These are phyloP conservation scores for Conticribra weissflogii DNA, from an alignment of 108 stramenopile species.

Conservation along the genomic window DNA sequence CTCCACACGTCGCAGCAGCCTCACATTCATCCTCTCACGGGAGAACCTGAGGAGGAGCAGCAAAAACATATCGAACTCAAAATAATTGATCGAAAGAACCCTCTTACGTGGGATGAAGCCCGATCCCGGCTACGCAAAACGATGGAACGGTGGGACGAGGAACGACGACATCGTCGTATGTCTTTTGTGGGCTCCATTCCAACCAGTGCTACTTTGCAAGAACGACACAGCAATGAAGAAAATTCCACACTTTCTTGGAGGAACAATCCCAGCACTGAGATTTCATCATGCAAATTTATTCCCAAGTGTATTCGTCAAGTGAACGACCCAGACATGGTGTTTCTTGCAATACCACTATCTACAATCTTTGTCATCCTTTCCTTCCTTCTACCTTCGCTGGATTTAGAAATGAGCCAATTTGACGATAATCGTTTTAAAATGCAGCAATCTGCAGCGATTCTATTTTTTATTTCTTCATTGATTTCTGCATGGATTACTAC, in stretches of 20 bases:
- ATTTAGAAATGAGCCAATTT: neutral
- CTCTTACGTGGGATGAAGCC: neutral
- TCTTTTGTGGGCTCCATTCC: neutral
- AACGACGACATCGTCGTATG: neutral
- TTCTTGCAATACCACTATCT: constrained; percentile 28
- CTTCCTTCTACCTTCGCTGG: constrained; percentile 19
- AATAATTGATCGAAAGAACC: neutral
- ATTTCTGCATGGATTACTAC: constrained; percentile 23
- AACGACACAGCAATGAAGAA: neutral
- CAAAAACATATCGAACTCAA: neutral
- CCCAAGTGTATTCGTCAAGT: constrained; percentile 1
- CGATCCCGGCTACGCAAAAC: neutral
- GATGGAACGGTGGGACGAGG: neutral
- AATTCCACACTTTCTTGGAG: neutral
- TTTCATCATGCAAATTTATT: neutral
- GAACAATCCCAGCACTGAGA: neutral
- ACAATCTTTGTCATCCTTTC: constrained; percentile 7
- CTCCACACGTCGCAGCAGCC: no score
- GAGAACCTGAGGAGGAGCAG: no score
- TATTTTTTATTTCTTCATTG: constrained; percentile 31
- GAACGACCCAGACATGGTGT: constrained; percentile 32
- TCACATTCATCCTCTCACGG: no score
- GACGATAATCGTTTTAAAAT: neutral
- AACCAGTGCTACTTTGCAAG: neutral
- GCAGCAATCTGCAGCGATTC: constrained; percentile 29